Conservation (phyloP, 2,329 filamentous ascomycete species). For the Ramichloridium luteum region DNA sequence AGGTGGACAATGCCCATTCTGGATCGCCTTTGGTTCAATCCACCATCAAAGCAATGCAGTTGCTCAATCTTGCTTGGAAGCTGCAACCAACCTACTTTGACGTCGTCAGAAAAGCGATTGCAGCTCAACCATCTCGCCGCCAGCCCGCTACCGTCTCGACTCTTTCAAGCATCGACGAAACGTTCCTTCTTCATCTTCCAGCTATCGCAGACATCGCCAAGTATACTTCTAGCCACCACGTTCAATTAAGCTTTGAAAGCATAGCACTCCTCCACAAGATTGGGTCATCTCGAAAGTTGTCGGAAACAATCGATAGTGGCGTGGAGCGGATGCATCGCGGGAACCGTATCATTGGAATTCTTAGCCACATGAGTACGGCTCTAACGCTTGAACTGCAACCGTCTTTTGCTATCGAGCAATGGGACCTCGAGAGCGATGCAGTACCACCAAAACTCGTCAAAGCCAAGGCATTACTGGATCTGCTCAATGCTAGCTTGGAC, state of each 20-base stretch:
- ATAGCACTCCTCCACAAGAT: slow-evolving; percentile 76
- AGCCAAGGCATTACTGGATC: slow-evolving; percentile 63
- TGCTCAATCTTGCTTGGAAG: slow-evolving; percentile 71
- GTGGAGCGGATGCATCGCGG: slow-evolving; percentile 32
- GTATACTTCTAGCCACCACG: slow-evolving; percentile 75
- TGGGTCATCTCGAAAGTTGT: slow-evolving; percentile 69
- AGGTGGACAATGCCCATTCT: slow-evolving; percentile 58
- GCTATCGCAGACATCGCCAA: slow-evolving; percentile 73
- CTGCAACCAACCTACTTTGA: slow-evolving; percentile 86
- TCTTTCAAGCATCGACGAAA: slow-evolving; percentile 85
- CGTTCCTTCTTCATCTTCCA: slow-evolving; percentile 65
- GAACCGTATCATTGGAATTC: slow-evolving; percentile 19
- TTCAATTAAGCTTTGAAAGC: slow-evolving; percentile 66
- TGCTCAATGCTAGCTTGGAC: slow-evolving; percentile 68
- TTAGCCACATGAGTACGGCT: slow-evolving; percentile 35
- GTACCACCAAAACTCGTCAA: slow-evolving; percentile 71
- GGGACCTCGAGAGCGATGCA: slow-evolving; percentile 61
- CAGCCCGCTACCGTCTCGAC: slow-evolving; percentile 59
- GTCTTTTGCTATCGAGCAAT: slow-evolving; percentile 66
- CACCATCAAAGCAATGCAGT: slow-evolving; percentile 66
- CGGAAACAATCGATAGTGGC: slow-evolving; percentile 53
- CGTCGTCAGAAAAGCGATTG: slow-evolving; percentile 69
- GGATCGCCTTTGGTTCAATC: slow-evolving; percentile 74
- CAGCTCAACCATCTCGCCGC: slow-evolving; percentile 48
- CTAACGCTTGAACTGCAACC: slow-evolving; percentile 75